A percentile compares a stretch with the other conserved stretches of the same genome.
Conservation (phyloP, 306 rosid species). For the Echinosophora koreensis region DNA sequence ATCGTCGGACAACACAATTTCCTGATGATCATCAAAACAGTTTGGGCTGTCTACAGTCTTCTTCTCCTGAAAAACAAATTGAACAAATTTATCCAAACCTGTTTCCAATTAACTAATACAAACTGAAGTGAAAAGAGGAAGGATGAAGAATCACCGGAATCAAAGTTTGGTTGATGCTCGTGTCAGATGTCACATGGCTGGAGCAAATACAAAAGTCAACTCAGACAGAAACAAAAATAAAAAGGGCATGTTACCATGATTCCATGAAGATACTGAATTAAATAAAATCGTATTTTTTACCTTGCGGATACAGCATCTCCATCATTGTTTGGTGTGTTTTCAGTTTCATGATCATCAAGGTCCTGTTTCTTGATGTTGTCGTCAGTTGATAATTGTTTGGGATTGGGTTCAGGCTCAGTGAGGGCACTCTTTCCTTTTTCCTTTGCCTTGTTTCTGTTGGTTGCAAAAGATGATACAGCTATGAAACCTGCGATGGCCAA, state of each 20-base stretch:
- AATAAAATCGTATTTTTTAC: not conserved
- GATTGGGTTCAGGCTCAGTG: constrained; percentile 4
- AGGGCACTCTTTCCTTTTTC: not conserved
- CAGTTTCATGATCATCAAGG: constrained; percentile 13
- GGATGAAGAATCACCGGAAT: constrained; percentile 42
- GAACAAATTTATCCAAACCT: not conserved
- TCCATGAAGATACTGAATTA: no score
- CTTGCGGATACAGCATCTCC: constrained; percentile 11
- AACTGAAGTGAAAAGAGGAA: not conserved
- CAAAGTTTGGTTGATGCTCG: constrained; percentile 4
- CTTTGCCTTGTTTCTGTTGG: constrained; percentile 30
- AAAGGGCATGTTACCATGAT: no score
- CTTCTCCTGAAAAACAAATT: constrained; percentile 33
- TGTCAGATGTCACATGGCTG: constrained; percentile 5
- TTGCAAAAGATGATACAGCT: constrained; percentile 37
- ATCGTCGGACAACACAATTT: constrained; percentile 40
- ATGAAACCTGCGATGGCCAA: constrained; percentile 47
- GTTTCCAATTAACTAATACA: not conserved
- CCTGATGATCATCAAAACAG: constrained; percentile 23
- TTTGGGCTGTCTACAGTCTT: not conserved
- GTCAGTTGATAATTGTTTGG: not conserved
- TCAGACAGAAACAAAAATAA: not conserved
- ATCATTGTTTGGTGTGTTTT: constrained; percentile 4
- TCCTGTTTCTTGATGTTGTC: not conserved
- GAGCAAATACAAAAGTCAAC: not conserved